Evolutionary conservation across 148 eudicot genomes (phyloP), one percentile per base, ranked within the genome.

Genomic region (Camellia sinensis): DNA sequence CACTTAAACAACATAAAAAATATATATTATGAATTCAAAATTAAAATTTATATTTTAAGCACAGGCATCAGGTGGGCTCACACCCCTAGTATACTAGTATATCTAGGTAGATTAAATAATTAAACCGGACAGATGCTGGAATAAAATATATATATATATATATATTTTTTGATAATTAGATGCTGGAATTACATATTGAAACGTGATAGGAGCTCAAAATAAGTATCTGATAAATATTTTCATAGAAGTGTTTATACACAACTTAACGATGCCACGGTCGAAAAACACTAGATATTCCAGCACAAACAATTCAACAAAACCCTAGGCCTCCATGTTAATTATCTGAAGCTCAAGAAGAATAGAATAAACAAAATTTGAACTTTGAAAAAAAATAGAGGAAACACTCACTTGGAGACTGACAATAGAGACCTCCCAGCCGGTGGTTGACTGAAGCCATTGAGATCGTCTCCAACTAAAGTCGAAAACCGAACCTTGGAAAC

Each of bases 351-450:
- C 7, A 77, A 59, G 10, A 17, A 62, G 2, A 7, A 8, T 29
- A 29, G 37, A 29, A 29, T 29, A 48, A 18, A 17, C 40, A 15
- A 19, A 41, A 22, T 10, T 7, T 3, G 2, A 37, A 22, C 37
- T 18, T 6, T 71, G 13, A 7, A 21, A 13, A 21, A 13, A 43
- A 3, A 21, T 7, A 10, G 37, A 14, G 43, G 52, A 41, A 57
- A 21, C 14, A 73, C 86, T 78, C 21, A 84, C 86, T 41, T 57
- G 3, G 86, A 44, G n/a, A 56, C 61, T 0, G 86, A 80, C 71
- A 80, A 50, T 46, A 84, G 70, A 61, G 81, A 64, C 67, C 86
- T 69, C 56, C 46, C 50, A 3, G 74, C 63, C 37, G 71, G 83
- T 0, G 53, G 21, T 17, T 8, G 29, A 41, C 61, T 46, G 57